Evolutionary conservation across 2,329 filamentous ascomycete species (phyloP).

Genomic region (Ophiosphaerella narmari): DNA sequence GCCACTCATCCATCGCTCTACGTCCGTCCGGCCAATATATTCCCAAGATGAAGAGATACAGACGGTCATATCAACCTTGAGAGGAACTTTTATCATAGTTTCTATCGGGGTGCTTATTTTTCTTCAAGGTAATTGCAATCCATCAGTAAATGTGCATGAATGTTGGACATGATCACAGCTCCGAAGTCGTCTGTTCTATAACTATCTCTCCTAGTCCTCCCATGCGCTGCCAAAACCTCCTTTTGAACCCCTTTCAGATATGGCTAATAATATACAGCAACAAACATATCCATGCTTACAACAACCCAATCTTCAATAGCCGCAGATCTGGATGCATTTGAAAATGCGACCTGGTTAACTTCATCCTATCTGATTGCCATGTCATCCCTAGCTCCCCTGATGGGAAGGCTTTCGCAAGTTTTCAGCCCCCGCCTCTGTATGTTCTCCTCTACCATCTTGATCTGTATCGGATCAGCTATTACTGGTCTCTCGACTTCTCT

Average conservation of each 20-base stretch:
- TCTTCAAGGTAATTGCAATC: conserved; percentile 55
- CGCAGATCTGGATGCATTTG: conserved; percentile 73
- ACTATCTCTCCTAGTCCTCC: neutral
- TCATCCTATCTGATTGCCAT: conserved; percentile 68
- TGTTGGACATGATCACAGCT: no score
- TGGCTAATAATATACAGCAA: conserved; percentile 47
- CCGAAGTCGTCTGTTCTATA: no score
- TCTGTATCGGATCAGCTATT: conserved; percentile 67
- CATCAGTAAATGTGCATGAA: no score
- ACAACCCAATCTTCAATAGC: conserved; percentile 80
- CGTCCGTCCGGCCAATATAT: conserved; percentile 13
- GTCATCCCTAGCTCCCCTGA: conserved; percentile 67
- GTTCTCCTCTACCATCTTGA: conserved; percentile 61
- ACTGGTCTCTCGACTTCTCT: conserved; percentile 66
- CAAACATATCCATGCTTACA: conserved; percentile 80
- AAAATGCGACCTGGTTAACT: conserved; percentile 78
- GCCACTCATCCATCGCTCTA: conserved; percentile 30
- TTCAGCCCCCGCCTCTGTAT: conserved; percentile 72
- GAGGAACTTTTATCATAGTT: conserved; percentile 52
- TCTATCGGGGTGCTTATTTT: conserved; percentile 64
- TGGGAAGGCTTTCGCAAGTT: conserved; percentile 73
- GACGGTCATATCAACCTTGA: conserved; percentile 27
- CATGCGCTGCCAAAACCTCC: no score
- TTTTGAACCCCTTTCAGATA: neutral
- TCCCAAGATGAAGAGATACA: conserved; percentile 25